phyloP scores from a whole-genome alignment of 1,284 basidiomycete species.

The Vanrija sp. region DNA sequence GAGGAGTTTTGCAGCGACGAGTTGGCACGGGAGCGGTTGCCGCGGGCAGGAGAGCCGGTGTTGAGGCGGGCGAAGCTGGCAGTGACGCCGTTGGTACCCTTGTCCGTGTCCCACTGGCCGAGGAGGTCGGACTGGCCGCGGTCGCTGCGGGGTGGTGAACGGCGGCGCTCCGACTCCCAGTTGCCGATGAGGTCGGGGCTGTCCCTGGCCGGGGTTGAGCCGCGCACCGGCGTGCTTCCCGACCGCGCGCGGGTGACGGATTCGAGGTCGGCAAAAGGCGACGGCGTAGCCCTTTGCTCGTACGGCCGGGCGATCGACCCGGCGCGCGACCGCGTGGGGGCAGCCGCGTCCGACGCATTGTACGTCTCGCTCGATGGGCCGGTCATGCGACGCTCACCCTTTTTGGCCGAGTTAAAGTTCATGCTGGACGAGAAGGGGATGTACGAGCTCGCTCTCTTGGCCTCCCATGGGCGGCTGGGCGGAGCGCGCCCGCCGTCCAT shows the following conservation, averaged over 20 bases:
- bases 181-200: background rate
- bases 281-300: slow-evolving; percentile 15
- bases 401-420: slow-evolving; percentile 6
- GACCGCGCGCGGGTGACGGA: background rate
- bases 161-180: background rate
- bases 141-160: background rate
- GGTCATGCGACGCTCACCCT: slow-evolving; percentile 10
- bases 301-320: slow-evolving; percentile 23
- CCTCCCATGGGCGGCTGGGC: slow-evolving; percentile 15
- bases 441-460: slow-evolving; percentile 21
- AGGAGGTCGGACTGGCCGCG: slow-evolving; percentile 24
- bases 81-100: slow-evolving; percentile 31
- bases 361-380: slow-evolving; percentile 35
- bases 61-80: slow-evolving; percentile 25
- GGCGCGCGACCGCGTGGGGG: slow-evolving; percentile 14
- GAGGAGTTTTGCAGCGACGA: background rate
- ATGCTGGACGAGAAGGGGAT: slow-evolving; percentile 28
- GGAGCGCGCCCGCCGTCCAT: slow-evolving; percentile 1
- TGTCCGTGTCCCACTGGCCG: slow-evolving; percentile 32
- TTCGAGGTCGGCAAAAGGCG: slow-evolving; percentile 14
- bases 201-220: background rate
- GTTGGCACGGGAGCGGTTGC: background rate
- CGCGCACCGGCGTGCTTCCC: background rate
- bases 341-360: slow-evolving; percentile 23
- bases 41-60: background rate